Conservation (phyloP, 2,329 filamentous ascomycete genomes). For the Exophiala sideris region DNA sequence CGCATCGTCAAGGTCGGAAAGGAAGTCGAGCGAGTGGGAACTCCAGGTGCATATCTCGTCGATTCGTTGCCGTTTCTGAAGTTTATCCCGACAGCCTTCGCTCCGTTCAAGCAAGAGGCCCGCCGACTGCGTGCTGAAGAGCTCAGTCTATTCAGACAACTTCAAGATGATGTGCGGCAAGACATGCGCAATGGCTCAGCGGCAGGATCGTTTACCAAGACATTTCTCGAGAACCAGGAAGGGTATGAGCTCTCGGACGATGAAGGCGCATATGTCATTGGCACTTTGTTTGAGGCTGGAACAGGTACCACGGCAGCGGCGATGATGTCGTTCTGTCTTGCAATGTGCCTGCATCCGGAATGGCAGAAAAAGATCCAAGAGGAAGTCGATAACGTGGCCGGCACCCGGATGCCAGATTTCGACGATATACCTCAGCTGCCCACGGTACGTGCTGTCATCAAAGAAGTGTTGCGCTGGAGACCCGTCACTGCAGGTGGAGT, state of each 20-base stretch:
- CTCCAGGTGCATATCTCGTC: slow-evolving; percentile 37
- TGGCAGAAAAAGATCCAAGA: slow-evolving; percentile 26
- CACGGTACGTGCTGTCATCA: slow-evolving; percentile 37
- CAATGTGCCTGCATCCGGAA: slow-evolving; percentile 29
- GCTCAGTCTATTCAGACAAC: slow-evolving; percentile 34
- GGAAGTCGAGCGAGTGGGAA: slow-evolving; percentile 35
- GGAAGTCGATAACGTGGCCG: slow-evolving; percentile 36
- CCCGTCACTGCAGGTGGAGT: slow-evolving; percentile 28
- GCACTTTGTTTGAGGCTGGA: slow-evolving; percentile 33
- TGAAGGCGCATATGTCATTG: slow-evolving; percentile 43
- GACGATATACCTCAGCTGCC: slow-evolving; percentile 36
- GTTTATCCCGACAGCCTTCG: slow-evolving; percentile 28
- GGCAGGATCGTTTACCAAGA: slow-evolving; percentile 34
- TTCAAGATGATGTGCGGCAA: slow-evolving; percentile 40
- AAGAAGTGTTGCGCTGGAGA: slow-evolving; percentile 45
- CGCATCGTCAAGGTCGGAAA: slow-evolving; percentile 34
- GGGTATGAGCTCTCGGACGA: slow-evolving; percentile 7
- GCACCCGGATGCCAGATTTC: slow-evolving; percentile 32
- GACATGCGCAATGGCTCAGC: slow-evolving; percentile 25
- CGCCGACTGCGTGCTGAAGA: slow-evolving; percentile 29
- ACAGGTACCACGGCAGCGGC: slow-evolving; percentile 32
- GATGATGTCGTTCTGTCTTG: slow-evolving; percentile 31
- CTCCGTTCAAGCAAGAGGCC: slow-evolving; percentile 33
- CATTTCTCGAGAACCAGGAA: slow-evolving; percentile 32
- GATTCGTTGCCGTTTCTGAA: slow-evolving; percentile 32